Percentiles rank a stretch among this genome's conserved stretches.
Evolutionary conservation across 176 grass and related monocot species (phyloP).

Genomic region (Aegilops tauschii): DNA sequence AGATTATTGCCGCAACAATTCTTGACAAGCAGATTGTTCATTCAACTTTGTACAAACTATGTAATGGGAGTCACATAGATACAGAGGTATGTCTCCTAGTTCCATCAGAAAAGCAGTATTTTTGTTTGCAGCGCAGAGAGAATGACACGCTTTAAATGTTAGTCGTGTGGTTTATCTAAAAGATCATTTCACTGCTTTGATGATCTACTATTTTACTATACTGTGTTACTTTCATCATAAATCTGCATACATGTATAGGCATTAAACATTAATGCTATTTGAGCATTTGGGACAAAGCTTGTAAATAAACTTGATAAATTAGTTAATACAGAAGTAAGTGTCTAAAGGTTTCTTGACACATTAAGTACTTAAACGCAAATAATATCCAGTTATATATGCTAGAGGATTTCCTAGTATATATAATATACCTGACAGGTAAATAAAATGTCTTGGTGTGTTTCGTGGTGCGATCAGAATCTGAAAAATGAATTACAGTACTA

Average conservation of each 20-base stretch:
- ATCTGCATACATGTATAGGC: neutral
- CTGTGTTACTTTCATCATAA: neutral
- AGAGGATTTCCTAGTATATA: neutral
- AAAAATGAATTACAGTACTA: neutral
- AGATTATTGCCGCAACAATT: constrained; percentile 76
- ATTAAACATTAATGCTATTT: neutral
- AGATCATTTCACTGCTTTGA: neutral
- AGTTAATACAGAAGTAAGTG: neutral
- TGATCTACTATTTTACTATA: constrained; percentile 6
- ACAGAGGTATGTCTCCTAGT: neutral
- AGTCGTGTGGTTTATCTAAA: neutral
- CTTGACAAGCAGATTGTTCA: constrained; percentile 73
- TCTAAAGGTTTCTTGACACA: neutral
- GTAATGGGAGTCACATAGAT: constrained; percentile 57
- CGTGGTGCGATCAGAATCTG: neutral
- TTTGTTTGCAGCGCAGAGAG: neutral
- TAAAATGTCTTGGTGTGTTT: neutral
- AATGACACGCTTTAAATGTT: neutral
- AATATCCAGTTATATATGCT: neutral
- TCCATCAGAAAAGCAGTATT: neutral
- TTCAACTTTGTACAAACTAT: constrained; percentile 73
- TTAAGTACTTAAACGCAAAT: neutral
- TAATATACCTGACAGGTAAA: too few relatives aligned
- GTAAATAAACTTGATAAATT: constrained; percentile 10
- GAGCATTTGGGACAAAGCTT: neutral